Evolutionary conservation across 331 rosid genomes (phyloP), one percentile per base, ranked within the genome.

Genomic region (Pyrus hybrid): DNA sequence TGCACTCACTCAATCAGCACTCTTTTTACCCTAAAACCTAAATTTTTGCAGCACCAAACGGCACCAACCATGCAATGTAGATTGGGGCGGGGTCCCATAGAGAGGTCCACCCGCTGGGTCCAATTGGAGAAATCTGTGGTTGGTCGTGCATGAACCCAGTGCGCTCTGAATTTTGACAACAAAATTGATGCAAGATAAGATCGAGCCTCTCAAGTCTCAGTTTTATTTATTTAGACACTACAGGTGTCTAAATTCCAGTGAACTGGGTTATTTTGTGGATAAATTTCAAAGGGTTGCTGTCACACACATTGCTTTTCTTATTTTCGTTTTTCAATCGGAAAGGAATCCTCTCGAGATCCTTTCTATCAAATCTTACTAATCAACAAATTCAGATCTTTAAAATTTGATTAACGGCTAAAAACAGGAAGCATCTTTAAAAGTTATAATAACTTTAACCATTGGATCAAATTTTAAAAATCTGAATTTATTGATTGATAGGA

Each of bases 41-140:
- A 43, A 70, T 37, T 1, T 35, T 41, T 67, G 83, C 62, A 81
- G 78, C 68, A 45, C 75, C 60, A 67, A 21, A 67, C 28, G 12
- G 18, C 76, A 79, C 73, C 75, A 22, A 79, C 73, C n/a, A 16
- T 45, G 37, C 26, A 5, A 16, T 61, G 47, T 79, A 47, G 29
- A 30, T 49, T 16, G 56, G 8, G 2, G 53, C 33, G 66, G 32
- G 49, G 22, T 72, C 16, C 5, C 16, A 18, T 8, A 25, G 20
- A 22, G 7, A 58, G 72, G 56, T 65, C 71, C 51, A 35, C 21
- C 32, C 12, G 2, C 9, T 5, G 4, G 60, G 22, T 25, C 73
- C 23, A 32, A 6, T 62, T 57, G 58, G 13, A 1, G 66, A 11
- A 20, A 70, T 30, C 17, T 53, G 74, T 28, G 64, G 74, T 2